Base-by-base conservation (phyloP, 768 basidiomycete species). In the Leccinum barrowsii region DNA sequence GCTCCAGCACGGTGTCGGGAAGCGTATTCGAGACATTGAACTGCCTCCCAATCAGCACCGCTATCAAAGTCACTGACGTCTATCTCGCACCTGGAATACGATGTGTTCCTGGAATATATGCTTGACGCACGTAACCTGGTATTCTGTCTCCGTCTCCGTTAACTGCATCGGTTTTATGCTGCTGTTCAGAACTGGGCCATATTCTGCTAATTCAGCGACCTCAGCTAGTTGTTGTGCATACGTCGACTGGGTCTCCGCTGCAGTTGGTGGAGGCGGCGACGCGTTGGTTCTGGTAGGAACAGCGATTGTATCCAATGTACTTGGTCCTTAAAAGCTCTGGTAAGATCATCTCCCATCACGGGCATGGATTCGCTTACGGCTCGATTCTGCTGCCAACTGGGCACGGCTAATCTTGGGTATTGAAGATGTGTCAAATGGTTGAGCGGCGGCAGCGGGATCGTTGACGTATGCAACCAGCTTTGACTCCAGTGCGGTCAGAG, bases 21-120 rank as follows among this genome's bases (percentile, higher is more conserved):
- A 99, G 80, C 19, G 97, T 99, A 74, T 99, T 98, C 58, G 93
- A 92, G 42, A 98, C 85, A 75, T 98, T 98, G 82, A 94, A 98
- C 92, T 99, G 58, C 49, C 35, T 47, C 48, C 2, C 34, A 58
- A 35, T 62, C 66, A 61, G 67, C 21, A 54, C 6, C 44, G 6
- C 12, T 6, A 37, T 17, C 30, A 22, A n/a, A 17, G 50, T 19
- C 30, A 52, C 6, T 28, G 4, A 28, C 17, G 21, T 51, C 22
- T 15, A 40, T 37, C 28, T 67, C 84, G 54, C 69, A 92, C 94
- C 83, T 96, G 96, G 86, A 99, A 98, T 44, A 99, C 95, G 59
- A 98, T 73, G 70, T 98, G 92, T 60, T 94, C 92, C 70, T 86
- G 87, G 83, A 94, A 99, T 58, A 98, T 84, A 73, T 99, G 97